These are phyloP conservation scores for Penicillium steckii DNA, from an alignment of 495 filamentous ascomycete species.

Conservation along the genomic window DNA sequence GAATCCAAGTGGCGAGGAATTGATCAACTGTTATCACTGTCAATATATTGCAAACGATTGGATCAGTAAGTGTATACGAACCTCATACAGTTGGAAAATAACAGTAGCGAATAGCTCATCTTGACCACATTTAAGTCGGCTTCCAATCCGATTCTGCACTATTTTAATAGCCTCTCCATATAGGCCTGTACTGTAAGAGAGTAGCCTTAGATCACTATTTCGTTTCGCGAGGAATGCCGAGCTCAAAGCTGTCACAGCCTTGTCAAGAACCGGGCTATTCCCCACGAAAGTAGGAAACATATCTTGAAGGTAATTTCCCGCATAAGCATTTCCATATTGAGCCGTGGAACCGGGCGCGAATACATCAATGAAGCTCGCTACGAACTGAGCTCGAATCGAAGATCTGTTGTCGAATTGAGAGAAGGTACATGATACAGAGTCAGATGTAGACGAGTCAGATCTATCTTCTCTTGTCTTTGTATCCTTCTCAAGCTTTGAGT, in stretches of 20 bases:
- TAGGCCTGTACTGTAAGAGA: conserved; percentile 21
- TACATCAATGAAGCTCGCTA: conserved; percentile 16
- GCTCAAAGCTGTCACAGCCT: conserved; percentile 19
- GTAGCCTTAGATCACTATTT: conserved; percentile 12
- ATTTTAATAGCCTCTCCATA: conserved; percentile 21
- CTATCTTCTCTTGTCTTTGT: not conserved
- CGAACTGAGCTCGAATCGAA: conserved; percentile 13
- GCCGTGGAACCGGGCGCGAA: conserved; percentile 8
- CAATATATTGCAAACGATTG: too few species aligned
- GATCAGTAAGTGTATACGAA: too few species aligned
- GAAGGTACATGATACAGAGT: conserved; percentile 8
- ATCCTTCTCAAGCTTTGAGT: not conserved
- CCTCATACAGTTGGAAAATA: conserved; percentile 27
- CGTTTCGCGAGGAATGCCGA: conserved; percentile 23
- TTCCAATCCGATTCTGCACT: conserved; percentile 17
- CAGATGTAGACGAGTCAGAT: not conserved
- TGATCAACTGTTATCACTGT: conserved; percentile 21
- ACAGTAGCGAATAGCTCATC: conserved; percentile 27
- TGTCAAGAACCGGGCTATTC: conserved; percentile 14
- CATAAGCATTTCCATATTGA: not conserved
- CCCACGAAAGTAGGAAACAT: conserved; percentile 13
- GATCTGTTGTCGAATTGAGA: conserved; percentile 17
- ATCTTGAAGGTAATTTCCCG: conserved; percentile 11
- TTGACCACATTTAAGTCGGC: conserved; percentile 13
- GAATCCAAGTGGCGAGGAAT: conserved; percentile 24